These are phyloP conservation scores for Cyphellophora europaea DNA, from an alignment of 2,329 filamentous ascomycete genomes.

Conservation along the genomic window DNA sequence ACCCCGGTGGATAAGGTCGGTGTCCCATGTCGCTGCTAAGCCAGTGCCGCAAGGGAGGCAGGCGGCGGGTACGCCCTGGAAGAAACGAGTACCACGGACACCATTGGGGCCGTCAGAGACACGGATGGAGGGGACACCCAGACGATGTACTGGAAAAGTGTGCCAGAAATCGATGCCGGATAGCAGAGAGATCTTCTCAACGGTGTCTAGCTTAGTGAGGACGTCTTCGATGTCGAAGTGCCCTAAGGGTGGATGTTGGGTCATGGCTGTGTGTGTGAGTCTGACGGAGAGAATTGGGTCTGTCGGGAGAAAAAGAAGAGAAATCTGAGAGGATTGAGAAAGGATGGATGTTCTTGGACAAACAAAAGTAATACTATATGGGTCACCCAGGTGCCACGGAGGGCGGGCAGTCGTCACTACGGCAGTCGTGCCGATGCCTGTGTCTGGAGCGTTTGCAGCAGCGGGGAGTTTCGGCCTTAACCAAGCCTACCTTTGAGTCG, in stretches of 20 bases:
- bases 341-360: too few species aligned
- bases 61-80: conserved; percentile 56
- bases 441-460: too few species aligned
- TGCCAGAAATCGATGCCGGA: conserved; percentile 62
- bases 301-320: not conserved
- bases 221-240: conserved; percentile 19
- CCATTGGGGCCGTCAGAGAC: conserved; percentile 63
- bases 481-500: too few species aligned
- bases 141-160: conserved; percentile 53
- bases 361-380: too few species aligned
- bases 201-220: conserved; percentile 26
- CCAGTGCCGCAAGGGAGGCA: conserved; percentile 69
- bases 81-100: conserved; percentile 58
- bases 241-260: conserved; percentile 6
- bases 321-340: not conserved
- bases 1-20: conserved; percentile 57
- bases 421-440: too few species aligned
- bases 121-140: conserved; percentile 56
- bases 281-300: not conserved
- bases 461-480: too few species aligned
- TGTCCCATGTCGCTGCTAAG: conserved; percentile 71
- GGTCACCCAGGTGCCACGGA: too few species aligned
- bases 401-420: too few species aligned
- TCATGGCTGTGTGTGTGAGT: not conserved
- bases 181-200: conserved; percentile 46